phyloP scores from a whole-genome alignment of 352 stramenopile species.

The Globisporangium uncinulatum region DNA sequence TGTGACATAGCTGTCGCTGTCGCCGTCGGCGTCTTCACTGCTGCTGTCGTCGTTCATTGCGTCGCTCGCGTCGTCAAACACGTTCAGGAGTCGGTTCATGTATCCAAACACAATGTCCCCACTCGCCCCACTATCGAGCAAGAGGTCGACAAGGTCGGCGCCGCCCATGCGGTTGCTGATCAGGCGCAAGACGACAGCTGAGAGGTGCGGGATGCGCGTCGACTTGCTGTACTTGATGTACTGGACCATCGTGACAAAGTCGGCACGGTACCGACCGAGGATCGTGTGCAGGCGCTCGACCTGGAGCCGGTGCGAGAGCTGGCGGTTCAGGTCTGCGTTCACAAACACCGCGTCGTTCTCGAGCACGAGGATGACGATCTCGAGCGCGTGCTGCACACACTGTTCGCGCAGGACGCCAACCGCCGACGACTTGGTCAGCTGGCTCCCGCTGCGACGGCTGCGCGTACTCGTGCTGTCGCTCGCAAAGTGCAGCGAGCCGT shows the following conservation, averaged over 20 bases:
- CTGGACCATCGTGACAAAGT: conserved; percentile 78
- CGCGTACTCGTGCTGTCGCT: conserved; percentile 30
- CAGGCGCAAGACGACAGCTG: conserved; percentile 55
- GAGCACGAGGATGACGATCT: conserved; percentile 70
- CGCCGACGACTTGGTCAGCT: conserved; percentile 42
- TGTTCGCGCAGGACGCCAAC: conserved; percentile 53
- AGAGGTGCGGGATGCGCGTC: conserved; percentile 62
- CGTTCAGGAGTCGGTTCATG: conserved; percentile 72
- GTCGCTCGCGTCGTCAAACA: conserved; percentile 41
- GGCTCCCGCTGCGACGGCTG: conserved; percentile 29
- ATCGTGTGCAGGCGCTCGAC: conserved; percentile 77
- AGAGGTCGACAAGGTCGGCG: conserved; percentile 50
- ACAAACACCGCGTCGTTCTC: conserved; percentile 72
- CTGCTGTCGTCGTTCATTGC: conserved; percentile 4
- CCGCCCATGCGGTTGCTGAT: conserved; percentile 67
- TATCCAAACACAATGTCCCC: conserved; percentile 70
- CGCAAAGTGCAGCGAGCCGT: conserved; percentile 64
- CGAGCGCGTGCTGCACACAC: conserved; percentile 69
- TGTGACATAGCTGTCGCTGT: conserved; percentile 23
- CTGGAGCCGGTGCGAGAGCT: conserved; percentile 54
- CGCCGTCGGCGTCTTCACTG: conserved; percentile 11
- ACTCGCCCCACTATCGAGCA: conserved; percentile 61
- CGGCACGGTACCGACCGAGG: conserved; percentile 54
- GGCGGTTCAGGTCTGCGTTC: conserved; percentile 41
- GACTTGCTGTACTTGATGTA: conserved; percentile 85